Evolutionary conservation across 1,284 basidiomycete genomes (phyloP).

Genomic region (Rhizoctonia solani): DNA sequence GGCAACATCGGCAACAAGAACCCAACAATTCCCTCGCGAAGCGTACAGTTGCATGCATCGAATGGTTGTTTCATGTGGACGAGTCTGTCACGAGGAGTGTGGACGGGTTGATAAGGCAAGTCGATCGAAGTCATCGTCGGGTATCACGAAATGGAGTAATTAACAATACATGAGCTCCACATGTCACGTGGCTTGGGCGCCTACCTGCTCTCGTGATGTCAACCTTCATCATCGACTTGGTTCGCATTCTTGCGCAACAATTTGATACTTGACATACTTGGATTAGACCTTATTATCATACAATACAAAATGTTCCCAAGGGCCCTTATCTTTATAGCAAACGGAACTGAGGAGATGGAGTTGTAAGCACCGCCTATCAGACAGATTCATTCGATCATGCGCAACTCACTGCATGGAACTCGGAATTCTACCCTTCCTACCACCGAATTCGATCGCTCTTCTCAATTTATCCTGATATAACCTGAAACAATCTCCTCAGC

Average conservation of each 20-base stretch:
- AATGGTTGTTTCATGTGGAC: constrained; percentile 19
- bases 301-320: constrained; percentile 52
- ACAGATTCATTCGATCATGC: not conserved
- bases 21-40: not conserved
- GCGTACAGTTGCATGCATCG: not conserved
- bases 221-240: not conserved
- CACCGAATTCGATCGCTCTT: not conserved
- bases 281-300: not conserved
- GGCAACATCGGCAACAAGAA: constrained; percentile 21
- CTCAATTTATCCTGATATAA: too few species aligned
- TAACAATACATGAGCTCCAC: too few species aligned
- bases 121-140: constrained; percentile 7
- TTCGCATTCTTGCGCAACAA: too few species aligned
- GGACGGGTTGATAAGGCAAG: constrained; percentile 3
- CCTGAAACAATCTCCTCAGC: constrained; percentile 51
- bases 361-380: constrained; percentile 56
- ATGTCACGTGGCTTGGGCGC: constrained; percentile 5
- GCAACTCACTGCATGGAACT: not conserved
- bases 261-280: not conserved
- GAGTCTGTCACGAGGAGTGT: constrained; percentile 5
- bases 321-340: constrained; percentile 78
- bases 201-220: not conserved
- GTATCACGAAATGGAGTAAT: constrained; percentile 10
- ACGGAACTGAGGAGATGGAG: constrained; percentile 90
- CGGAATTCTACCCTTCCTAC: not conserved